Evolutionary conservation across 1,139 yeast species (phyloP).

Genomic region (Candida gigantensis): DNA sequence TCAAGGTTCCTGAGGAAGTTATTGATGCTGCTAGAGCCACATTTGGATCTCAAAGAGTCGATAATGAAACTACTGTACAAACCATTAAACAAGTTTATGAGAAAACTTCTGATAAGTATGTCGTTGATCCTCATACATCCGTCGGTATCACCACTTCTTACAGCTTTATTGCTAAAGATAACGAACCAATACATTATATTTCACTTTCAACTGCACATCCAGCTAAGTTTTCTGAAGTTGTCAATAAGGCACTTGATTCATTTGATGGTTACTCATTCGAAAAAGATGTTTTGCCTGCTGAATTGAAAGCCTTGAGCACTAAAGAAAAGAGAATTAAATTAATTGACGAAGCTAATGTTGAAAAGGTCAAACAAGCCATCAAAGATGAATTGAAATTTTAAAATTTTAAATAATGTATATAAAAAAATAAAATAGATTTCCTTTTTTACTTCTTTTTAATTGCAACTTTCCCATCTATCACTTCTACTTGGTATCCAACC

Average conservation of each 20-base stretch:
- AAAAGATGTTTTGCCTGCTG: constrained; percentile 83
- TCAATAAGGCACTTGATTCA: constrained; percentile 69
- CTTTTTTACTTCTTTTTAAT: constrained; percentile 17
- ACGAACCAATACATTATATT: constrained; percentile 47
- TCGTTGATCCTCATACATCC: constrained; percentile 95
- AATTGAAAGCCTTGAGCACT: constrained; percentile 68
- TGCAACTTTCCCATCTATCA: constrained; percentile 38
- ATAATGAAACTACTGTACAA: constrained; percentile 70
- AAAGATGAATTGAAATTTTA: constrained; percentile 56
- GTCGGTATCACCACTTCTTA: constrained; percentile 86
- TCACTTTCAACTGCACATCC: constrained; percentile 98
- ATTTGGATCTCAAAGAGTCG: constrained; percentile 79
- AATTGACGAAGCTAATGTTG: constrained; percentile 73
- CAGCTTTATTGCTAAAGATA: constrained; percentile 55
- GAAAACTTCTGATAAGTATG: constrained; percentile 65
- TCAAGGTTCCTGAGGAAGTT: constrained; percentile 66
- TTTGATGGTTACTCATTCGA: constrained; percentile 81
- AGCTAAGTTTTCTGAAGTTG: constrained; percentile 96
- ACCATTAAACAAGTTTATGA: constrained; percentile 75
- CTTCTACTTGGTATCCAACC: constrained; percentile 41
- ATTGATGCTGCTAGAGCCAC: constrained; percentile 65
- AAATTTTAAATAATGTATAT: constrained; percentile 1
- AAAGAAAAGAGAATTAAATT: constrained; percentile 76
- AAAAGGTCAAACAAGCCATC: constrained; percentile 71
- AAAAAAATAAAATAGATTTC: constrained; percentile 2